Evolutionary conservation across 495 filamentous ascomycete genomes (phyloP).

Genomic region (Penicillium malachiteum): DNA sequence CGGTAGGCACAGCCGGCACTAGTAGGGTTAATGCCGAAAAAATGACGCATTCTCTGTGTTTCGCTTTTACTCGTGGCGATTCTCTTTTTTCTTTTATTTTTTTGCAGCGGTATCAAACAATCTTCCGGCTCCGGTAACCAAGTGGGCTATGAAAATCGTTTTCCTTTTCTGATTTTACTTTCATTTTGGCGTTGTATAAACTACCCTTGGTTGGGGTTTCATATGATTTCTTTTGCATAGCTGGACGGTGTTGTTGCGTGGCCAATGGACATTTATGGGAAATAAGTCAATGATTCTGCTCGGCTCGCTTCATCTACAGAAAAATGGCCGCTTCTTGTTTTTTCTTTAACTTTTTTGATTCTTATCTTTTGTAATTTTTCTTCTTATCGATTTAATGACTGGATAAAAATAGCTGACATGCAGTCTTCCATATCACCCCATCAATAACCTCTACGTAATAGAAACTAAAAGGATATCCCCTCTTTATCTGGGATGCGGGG

Average conservation of each 20-base stretch:
- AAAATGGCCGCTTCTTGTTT: not conserved
- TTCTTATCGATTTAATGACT: too few relatives aligned
- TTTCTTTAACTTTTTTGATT: not conserved
- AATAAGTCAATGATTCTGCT: not conserved
- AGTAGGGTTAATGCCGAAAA: not conserved
- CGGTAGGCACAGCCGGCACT: conserved; percentile 24
- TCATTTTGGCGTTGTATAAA: conserved; percentile 10
- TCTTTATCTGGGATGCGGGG: not conserved
- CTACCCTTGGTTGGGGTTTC: conserved; percentile 10
- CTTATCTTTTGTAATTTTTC: not conserved
- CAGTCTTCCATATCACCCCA: not conserved
- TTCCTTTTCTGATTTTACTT: not conserved
- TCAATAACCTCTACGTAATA: not conserved
- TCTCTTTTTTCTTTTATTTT: conserved; percentile 1
- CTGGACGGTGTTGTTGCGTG: conserved; percentile 18
- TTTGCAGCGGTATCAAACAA: conserved; percentile 9
- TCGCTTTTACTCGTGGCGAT: not conserved
- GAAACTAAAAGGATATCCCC: not conserved
- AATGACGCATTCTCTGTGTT: not conserved
- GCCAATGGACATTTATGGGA: not conserved
- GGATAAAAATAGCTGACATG: too few relatives aligned
- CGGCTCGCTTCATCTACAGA: not conserved
- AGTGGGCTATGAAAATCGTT: not conserved
- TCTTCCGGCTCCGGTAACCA: conserved; percentile 1
- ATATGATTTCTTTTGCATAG: conserved; percentile 23